phyloP scores from a whole-genome alignment of 257 asterid genomes.

The Ehretia macrophylla region DNA sequence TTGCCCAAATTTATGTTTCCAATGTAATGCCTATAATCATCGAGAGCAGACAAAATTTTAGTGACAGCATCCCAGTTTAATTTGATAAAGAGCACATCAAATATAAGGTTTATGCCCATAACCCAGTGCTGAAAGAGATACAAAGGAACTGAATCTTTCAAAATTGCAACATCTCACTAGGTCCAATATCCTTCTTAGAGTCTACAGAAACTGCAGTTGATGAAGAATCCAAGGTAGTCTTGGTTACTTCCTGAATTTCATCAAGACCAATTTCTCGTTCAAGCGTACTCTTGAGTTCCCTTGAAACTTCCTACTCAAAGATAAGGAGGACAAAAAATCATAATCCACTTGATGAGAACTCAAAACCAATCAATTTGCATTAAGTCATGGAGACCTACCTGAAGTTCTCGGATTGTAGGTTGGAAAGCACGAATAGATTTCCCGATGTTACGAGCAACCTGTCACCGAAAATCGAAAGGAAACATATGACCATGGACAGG shows the following conservation, averaged over 20 bases:
- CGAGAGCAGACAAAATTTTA: too few relatives aligned
- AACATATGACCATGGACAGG: too few relatives aligned
- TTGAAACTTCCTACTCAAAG: conserved; percentile 74
- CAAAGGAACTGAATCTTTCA: conserved; percentile 1
- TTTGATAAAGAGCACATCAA: too few relatives aligned
- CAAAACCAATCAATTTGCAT: conserved; percentile 4
- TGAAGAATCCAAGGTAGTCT: conserved; percentile 25
- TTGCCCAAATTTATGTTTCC: too few relatives aligned
- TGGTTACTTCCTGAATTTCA: conserved; percentile 39
- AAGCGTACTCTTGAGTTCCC: conserved; percentile 91
- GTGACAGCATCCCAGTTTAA: too few relatives aligned
- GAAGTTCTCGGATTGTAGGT: conserved; percentile 95
- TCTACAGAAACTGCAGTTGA: conserved; percentile 16
- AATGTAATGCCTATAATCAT: too few relatives aligned
- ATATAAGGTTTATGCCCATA: too few relatives aligned
- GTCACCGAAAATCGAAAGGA: conserved; percentile 23
- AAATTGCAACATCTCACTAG: conserved; percentile 47
- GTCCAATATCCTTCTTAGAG: conserved; percentile 34
- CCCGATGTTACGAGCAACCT: conserved; percentile 98
- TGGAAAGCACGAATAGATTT: conserved; percentile 87
- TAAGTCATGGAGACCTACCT: conserved; percentile 40
- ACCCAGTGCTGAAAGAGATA: too few relatives aligned
- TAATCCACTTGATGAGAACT: background rate
- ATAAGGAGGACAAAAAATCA: conserved; percentile 12
- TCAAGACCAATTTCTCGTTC: conserved; percentile 95